These are phyloP conservation scores for Hawksworthiomyces lignivorus DNA, from an alignment of 2,329 filamentous ascomycete species.

Conservation along the genomic window DNA sequence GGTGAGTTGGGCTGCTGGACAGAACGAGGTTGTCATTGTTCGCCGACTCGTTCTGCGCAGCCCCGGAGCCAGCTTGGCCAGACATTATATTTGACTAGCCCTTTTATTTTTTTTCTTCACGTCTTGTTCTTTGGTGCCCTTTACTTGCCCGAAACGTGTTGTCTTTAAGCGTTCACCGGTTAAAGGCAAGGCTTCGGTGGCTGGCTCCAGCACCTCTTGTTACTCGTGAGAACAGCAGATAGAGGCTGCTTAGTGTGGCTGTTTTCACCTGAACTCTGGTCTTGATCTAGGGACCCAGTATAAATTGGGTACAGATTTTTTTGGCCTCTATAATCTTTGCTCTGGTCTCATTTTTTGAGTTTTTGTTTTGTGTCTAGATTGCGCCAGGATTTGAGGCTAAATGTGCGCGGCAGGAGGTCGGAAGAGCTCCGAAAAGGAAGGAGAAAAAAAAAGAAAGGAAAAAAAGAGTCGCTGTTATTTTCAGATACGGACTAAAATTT, in stretches of 20 bases:
- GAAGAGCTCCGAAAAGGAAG: not conserved
- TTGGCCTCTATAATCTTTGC: too few species aligned
- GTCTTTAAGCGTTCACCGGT: not conserved
- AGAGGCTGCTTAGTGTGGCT: not conserved
- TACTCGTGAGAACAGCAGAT: too few species aligned
- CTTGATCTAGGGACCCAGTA: too few species aligned
- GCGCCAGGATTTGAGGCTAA: conserved; percentile 3
- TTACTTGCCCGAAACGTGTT: not conserved
- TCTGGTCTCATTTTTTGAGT: conserved; percentile 1
- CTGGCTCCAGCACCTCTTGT: too few species aligned
- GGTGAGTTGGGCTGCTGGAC: conserved; percentile 69
- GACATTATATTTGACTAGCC: not conserved
- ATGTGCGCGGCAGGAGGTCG: not conserved
- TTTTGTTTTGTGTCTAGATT: conserved; percentile 1
- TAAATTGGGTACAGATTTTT: too few species aligned
- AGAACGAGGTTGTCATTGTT: conserved; percentile 48
- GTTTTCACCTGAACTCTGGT: too few species aligned
- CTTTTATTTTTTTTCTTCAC: too few species aligned
- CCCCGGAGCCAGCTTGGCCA: not conserved
- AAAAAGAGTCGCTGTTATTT: too few species aligned
- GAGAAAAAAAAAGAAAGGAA: not conserved
- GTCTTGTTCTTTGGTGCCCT: not conserved
- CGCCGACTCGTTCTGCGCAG: not conserved
- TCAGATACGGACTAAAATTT: too few species aligned
- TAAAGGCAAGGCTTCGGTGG: not conserved